Evolutionary conservation across 306 rosid species (phyloP).

Genomic region (Pueraria montana): DNA sequence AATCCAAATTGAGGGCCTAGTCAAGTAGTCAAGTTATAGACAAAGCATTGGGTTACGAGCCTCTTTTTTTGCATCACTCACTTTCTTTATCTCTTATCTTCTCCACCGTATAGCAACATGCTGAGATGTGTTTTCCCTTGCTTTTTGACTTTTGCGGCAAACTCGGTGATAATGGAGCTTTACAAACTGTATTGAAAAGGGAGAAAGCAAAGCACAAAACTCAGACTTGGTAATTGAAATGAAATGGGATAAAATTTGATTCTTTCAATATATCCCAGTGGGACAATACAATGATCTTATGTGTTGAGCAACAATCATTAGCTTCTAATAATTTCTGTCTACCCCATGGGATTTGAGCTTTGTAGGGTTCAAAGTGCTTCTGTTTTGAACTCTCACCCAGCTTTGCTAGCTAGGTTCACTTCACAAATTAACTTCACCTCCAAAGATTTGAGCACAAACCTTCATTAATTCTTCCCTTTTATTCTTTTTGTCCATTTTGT

Average conservation of each 20-base stretch:
- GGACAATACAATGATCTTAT: constrained; percentile 57
- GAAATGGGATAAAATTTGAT: constrained; percentile 58
- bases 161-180: constrained; percentile 70
- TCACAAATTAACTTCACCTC: neutral
- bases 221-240: constrained; percentile 63
- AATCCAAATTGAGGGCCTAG: constrained; percentile 45
- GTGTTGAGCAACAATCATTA: constrained; percentile 60
- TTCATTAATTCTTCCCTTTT: constrained; percentile 3
- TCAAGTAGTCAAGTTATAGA: constrained; percentile 25
- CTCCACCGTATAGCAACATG: constrained; percentile 61
- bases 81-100: constrained; percentile 55
- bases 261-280: constrained; percentile 61
- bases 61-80: constrained; percentile 44
- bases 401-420: constrained; percentile 21
- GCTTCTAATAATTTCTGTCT: constrained; percentile 45
- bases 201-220: constrained; percentile 51
- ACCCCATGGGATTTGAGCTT: constrained; percentile 53
- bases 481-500: neutral
- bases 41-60: constrained; percentile 64
- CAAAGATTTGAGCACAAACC: neutral
- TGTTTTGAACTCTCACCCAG: constrained; percentile 39
- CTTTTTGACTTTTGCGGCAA: constrained; percentile 76
- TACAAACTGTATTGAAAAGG: constrained; percentile 54
- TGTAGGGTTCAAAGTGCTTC: constrained; percentile 44
- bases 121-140: constrained; percentile 56